Evolutionary conservation across 2,329 filamentous ascomycete genomes (phyloP).

Genomic region (Parafenestella ontariensis): DNA sequence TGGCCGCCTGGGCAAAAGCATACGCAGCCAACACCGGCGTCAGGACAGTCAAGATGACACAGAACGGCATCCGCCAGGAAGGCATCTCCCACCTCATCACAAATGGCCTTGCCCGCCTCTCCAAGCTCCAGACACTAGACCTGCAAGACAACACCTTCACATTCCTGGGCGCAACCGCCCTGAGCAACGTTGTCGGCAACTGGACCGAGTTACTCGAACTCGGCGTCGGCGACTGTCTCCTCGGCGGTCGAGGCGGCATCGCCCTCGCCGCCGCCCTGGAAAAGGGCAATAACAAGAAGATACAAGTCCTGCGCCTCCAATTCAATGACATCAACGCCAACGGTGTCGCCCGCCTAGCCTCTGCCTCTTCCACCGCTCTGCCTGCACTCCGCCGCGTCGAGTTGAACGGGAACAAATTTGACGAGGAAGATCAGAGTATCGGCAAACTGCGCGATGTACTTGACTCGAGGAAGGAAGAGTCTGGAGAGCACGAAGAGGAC

Average conservation of each 20-base stretch:
- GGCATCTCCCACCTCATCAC: conserved; percentile 83
- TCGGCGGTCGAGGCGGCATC: conserved; percentile 78
- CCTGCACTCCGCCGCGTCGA: conserved; percentile 85
- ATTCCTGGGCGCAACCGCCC: conserved; percentile 74
- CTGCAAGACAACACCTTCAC: conserved; percentile 99
- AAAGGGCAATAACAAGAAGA: conserved; percentile 76
- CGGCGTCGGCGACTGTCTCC: conserved; percentile 85
- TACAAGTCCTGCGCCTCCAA: conserved; percentile 83
- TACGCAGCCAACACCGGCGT: conserved; percentile 83
- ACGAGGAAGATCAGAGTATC: conserved; percentile 80
- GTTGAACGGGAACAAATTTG: conserved; percentile 94
- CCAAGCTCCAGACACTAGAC: conserved; percentile 77
- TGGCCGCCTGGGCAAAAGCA: conserved; percentile 91
- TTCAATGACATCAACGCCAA: conserved; percentile 91
- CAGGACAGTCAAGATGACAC: conserved; percentile 92
- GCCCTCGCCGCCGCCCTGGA: conserved; percentile 76
- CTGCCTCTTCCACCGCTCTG: conserved; percentile 69
- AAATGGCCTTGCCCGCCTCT: conserved; percentile 76
- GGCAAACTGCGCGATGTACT: conserved; percentile 70
- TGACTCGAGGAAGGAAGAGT: conserved; percentile 74
- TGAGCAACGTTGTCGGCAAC: conserved; percentile 74
- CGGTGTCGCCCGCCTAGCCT: conserved; percentile 74
- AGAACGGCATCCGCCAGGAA: conserved; percentile 95
- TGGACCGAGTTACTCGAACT: conserved; percentile 84
- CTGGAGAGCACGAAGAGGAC: conserved; percentile 58